Percentiles rank a stretch among this genome's conserved stretches.
These are phyloP conservation scores for Coemansia sp. DNA, from an alignment of 192 early-diverging fungal genomes.

Conservation along the genomic window DNA sequence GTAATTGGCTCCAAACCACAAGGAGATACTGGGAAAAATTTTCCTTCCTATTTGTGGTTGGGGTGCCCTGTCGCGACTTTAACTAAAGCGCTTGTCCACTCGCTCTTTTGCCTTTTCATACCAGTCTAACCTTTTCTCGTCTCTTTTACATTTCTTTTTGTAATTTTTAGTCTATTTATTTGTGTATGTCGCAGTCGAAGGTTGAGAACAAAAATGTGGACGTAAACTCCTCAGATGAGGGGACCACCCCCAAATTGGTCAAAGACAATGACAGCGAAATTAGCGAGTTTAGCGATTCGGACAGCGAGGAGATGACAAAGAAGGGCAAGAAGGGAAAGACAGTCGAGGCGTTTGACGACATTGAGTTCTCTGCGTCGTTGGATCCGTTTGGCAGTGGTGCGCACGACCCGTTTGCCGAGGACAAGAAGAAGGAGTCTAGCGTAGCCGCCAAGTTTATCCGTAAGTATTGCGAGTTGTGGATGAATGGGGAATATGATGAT, in stretches of 20 bases:
- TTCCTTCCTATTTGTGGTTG: not conserved
- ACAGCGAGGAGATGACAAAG: not conserved
- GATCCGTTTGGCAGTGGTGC: slow-evolving; percentile 43
- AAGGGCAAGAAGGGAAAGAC: slow-evolving; percentile 11
- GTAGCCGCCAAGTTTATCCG: slow-evolving; percentile 48
- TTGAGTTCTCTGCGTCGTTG: slow-evolving; percentile 12
- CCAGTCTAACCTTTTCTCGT: not conserved
- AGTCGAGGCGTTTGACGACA: slow-evolving; percentile 9
- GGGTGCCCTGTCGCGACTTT: not conserved
- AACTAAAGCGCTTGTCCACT: not conserved
- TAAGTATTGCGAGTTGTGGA: slow-evolving; percentile 28
- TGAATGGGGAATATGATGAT: slow-evolving; percentile 4
- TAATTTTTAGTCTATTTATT: slow-evolving; percentile 2
- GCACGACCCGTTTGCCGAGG: slow-evolving; percentile 48
- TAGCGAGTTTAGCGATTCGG: slow-evolving; percentile 2
- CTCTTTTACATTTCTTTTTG: slow-evolving; percentile 6
- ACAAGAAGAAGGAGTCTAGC: slow-evolving; percentile 55
- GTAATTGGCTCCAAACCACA: not conserved
- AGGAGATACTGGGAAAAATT: not conserved
- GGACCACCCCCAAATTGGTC: not conserved
- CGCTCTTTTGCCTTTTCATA: not conserved
- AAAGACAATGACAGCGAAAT: not conserved
- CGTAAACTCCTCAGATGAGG: slow-evolving; percentile 7
- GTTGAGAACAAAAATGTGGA: not conserved
- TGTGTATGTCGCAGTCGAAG: slow-evolving; percentile 7